These are phyloP conservation scores for Xylariaceae sp. DNA, from an alignment of 2,329 filamentous ascomycete genomes.

Conservation along the genomic window DNA sequence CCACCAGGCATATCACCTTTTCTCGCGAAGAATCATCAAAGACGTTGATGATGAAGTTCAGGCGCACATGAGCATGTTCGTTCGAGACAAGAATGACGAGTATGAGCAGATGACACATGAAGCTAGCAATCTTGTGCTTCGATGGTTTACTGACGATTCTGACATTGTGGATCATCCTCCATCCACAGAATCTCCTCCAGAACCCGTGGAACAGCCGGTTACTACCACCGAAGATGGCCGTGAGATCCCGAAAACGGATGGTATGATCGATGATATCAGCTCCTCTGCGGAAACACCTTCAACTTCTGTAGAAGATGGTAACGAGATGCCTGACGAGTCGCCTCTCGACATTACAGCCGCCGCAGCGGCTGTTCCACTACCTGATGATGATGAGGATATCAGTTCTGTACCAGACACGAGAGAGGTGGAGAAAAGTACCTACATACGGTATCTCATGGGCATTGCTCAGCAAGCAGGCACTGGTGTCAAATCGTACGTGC, in stretches of 20 bases:
- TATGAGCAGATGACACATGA: conserved; percentile 68
- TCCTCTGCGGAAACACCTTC: not conserved
- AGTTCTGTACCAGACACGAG: conserved; percentile 42
- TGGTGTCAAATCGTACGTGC: conserved; percentile 53
- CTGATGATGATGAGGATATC: conserved; percentile 46
- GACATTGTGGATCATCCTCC: conserved; percentile 54
- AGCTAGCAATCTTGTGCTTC: conserved; percentile 61
- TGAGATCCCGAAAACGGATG: conserved; percentile 39
- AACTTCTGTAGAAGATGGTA: conserved; percentile 18
- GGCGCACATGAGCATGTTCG: conserved; percentile 74
- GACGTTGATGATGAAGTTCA: conserved; percentile 72
- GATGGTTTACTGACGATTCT: conserved; percentile 60
- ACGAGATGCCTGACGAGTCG: conserved; percentile 47
- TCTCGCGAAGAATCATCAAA: conserved; percentile 65
- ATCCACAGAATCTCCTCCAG: conserved; percentile 50
- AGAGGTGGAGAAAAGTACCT: conserved; percentile 48
- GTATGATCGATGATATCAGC: conserved; percentile 31
- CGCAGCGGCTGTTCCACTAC: conserved; percentile 55
- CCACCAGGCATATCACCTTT: conserved; percentile 48
- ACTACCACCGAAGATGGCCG: conserved; percentile 41
- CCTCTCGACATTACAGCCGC: conserved; percentile 60
- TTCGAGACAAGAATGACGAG: conserved; percentile 63
- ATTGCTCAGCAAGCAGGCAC: conserved; percentile 57
- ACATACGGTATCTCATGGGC: conserved; percentile 56
- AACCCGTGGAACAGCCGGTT: conserved; percentile 43